phyloP scores from a whole-genome alignment of 2,329 filamentous ascomycete species.

The Emergomyces africanus region DNA sequence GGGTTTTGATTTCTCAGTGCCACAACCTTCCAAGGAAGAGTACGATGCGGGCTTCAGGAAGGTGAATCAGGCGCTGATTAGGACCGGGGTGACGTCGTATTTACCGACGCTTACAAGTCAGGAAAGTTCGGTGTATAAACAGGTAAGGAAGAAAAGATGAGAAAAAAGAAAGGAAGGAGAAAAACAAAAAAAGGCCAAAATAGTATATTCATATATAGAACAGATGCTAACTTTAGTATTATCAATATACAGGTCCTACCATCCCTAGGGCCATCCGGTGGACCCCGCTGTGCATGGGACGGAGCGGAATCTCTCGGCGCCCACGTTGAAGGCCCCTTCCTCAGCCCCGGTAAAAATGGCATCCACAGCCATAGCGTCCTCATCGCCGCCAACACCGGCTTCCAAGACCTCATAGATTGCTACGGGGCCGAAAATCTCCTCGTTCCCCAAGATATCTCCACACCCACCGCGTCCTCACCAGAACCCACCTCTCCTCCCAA shows the following conservation, averaged over 20 bases:
- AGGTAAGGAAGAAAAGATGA: too few relatives aligned
- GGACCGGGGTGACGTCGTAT: constrained; percentile 79
- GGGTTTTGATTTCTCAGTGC: constrained; percentile 81
- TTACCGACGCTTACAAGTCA: constrained; percentile 65
- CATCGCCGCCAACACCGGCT: constrained; percentile 44
- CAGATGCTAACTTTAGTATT: neutral
- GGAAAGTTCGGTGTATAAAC: constrained; percentile 74
- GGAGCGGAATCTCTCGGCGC: constrained; percentile 82
- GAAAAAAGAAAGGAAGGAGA: too few relatives aligned
- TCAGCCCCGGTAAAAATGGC: constrained; percentile 71
- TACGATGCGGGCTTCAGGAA: constrained; percentile 62
- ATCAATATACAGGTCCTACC: constrained; percentile 44
- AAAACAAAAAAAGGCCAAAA: neutral
- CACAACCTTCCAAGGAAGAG: constrained; percentile 48
- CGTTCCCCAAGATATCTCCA: neutral
- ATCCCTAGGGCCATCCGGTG: constrained; percentile 60
- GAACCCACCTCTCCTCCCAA: constrained; percentile 3
- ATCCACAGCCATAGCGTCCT: constrained; percentile 69
- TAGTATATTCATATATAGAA: neutral
- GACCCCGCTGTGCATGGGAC: constrained; percentile 44
- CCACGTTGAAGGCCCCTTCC: constrained; percentile 83
- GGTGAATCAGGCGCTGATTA: constrained; percentile 58
- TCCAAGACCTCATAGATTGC: constrained; percentile 42
- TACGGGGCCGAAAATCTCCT: constrained; percentile 57
- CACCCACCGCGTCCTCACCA: neutral